Evolutionary conservation across 2,329 filamentous ascomycete species (phyloP).

Genomic region (Alternaria gansuensis): DNA sequence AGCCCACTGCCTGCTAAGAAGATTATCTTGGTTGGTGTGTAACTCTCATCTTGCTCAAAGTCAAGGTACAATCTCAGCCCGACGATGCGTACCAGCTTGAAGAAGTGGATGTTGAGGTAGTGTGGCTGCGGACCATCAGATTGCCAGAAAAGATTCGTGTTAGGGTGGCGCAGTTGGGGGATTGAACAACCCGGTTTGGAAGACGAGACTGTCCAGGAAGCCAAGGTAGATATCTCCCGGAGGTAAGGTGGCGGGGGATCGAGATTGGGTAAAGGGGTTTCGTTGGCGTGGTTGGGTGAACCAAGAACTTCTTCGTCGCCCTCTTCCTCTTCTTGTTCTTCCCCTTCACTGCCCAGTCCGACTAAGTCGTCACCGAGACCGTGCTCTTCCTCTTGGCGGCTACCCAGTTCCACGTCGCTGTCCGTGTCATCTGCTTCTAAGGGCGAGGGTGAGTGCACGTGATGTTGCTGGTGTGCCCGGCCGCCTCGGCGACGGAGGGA

Average conservation of each 20-base stretch:
- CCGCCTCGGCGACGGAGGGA: constrained; percentile 36
- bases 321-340: constrained; percentile 24
- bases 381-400: constrained; percentile 25
- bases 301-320: constrained; percentile 57
- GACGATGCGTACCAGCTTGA: constrained; percentile 80
- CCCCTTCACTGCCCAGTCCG: constrained; percentile 54
- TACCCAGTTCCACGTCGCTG: constrained; percentile 38
- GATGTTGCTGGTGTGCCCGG: constrained; percentile 23
- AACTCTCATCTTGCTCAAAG: constrained; percentile 91
- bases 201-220: constrained; percentile 82
- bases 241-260: constrained; percentile 59
- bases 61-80: constrained; percentile 86
- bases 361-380: constrained; percentile 35
- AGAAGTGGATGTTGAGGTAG: constrained; percentile 83
- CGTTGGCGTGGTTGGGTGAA: constrained; percentile 28
- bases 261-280: constrained; percentile 26
- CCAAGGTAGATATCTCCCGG: constrained; percentile 85
- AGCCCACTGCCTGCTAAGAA: constrained; percentile 90
- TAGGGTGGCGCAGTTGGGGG: constrained; percentile 76
- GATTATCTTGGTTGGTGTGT: constrained; percentile 91
- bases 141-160: constrained; percentile 80
- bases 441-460: constrained; percentile 27
- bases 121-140: constrained; percentile 87
- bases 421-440: constrained; percentile 35
- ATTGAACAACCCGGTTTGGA: constrained; percentile 83